Evolutionary conservation across 305 asterid species (phyloP).

Genomic region (Caryopteris hybrid): DNA sequence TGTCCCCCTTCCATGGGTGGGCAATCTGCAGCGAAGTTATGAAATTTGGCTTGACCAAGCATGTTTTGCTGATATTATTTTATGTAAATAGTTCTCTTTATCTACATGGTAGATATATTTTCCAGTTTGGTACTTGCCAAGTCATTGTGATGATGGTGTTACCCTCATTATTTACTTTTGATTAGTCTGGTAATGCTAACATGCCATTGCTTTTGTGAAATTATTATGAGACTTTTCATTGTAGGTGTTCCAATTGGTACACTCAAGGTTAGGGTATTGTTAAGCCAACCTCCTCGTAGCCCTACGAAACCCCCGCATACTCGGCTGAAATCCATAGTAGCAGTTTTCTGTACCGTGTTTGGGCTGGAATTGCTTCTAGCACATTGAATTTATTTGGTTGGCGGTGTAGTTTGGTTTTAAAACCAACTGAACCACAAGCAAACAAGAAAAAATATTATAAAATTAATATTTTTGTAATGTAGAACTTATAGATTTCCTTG

Average conservation of each 20-base stretch:
- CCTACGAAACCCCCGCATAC: not conserved
- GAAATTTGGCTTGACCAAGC: not conserved
- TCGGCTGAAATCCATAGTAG: not conserved
- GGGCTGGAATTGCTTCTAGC: not conserved
- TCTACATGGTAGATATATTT: not conserved
- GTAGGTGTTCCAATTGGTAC: not conserved
- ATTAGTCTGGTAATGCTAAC: not conserved
- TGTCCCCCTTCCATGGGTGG: not conserved
- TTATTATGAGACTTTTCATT: not conserved
- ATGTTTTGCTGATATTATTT: not conserved
- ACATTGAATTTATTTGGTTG: not conserved
- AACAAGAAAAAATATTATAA: not conserved
- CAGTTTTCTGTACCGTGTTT: not conserved
- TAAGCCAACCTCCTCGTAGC: not conserved
- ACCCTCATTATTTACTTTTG: not conserved
- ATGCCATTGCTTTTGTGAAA: not conserved
- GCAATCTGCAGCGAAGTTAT: not conserved
- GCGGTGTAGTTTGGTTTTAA: not conserved
- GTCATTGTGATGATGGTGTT: not conserved
- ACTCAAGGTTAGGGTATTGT: not conserved
- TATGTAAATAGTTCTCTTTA: not conserved
- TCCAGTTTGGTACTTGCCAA: not conserved
- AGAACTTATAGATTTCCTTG: not conserved
- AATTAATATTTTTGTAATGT: not conserved
- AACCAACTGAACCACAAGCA: not conserved